Conservation (phyloP, 164 flowering plant genomes). For the Vitis rupestris region DNA sequence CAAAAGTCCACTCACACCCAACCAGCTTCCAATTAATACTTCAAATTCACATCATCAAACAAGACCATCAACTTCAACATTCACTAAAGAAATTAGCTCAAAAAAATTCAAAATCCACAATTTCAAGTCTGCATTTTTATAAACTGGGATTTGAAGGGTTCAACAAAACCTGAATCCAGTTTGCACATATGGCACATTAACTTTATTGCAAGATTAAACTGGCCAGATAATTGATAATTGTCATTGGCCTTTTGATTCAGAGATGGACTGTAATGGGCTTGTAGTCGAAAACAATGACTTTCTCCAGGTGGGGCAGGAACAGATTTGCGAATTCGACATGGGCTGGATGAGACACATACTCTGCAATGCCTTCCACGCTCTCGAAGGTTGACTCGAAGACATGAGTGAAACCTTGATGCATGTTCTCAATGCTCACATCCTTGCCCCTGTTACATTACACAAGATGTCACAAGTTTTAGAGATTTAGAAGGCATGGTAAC, state of each 20-base stretch:
- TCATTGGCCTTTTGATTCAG: constrained; percentile 17
- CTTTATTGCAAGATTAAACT: too few relatives aligned
- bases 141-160: too few relatives aligned
- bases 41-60: too few relatives aligned
- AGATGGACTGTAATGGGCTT: constrained; percentile 45
- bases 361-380: constrained; percentile 65
- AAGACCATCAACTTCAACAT: too few relatives aligned
- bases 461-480: neutral
- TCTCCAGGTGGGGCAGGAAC: constrained; percentile 54
- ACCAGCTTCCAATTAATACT: too few relatives aligned
- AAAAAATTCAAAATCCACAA: too few relatives aligned
- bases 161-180: too few relatives aligned
- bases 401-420: constrained; percentile 86
- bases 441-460: constrained; percentile 54
- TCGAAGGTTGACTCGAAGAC: constrained; percentile 83
- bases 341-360: constrained; percentile 68
- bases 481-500: too few relatives aligned
- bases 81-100: too few relatives aligned
- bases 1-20: too few relatives aligned
- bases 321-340: constrained; percentile 67
- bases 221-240: neutral
- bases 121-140: too few relatives aligned
- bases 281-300: constrained; percentile 70
- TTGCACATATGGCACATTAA: too few relatives aligned
- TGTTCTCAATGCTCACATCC: constrained; percentile 76